Conservation (phyloP, 495 filamentous ascomycete genomes). For the Penicillium cataractarum region DNA sequence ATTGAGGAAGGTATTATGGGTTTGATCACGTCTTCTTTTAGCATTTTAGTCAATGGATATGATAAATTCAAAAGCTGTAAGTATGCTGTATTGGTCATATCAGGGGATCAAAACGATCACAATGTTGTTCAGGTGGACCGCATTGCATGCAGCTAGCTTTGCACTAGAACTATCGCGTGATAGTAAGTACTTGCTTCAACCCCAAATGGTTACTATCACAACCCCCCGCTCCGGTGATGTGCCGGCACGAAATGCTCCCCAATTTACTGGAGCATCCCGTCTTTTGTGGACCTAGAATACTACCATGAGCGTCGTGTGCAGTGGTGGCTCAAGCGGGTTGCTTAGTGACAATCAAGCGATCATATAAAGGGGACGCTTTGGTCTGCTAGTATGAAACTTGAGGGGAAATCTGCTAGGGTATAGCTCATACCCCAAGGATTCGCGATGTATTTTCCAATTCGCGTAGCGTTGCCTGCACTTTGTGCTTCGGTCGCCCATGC, state of each 20-base stretch:
- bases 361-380: neutral
- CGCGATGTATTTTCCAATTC: slow-evolving; percentile 5
- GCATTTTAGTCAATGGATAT: neutral
- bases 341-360: neutral
- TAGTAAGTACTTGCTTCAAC: neutral
- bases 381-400: neutral
- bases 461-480: slow-evolving; percentile 10
- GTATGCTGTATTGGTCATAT: neutral
- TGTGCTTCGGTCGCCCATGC: slow-evolving; percentile 12
- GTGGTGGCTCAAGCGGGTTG: neutral
- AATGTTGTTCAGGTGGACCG: neutral
- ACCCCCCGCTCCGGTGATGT: slow-evolving; percentile 1
- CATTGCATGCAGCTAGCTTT: slow-evolving; percentile 6
- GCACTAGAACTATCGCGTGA: slow-evolving; percentile 8
- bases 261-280: neutral
- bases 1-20: neutral
- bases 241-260: neutral
- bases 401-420: neutral
- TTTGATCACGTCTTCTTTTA: neutral
- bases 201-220: neutral
- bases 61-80: neutral
- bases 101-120: neutral
- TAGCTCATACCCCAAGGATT: neutral
- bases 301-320: neutral
- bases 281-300: slow-evolving; percentile 6